These are phyloP conservation scores for Colletotrichum incanum DNA, from an alignment of 2,329 filamentous ascomycete genomes.

Conservation along the genomic window DNA sequence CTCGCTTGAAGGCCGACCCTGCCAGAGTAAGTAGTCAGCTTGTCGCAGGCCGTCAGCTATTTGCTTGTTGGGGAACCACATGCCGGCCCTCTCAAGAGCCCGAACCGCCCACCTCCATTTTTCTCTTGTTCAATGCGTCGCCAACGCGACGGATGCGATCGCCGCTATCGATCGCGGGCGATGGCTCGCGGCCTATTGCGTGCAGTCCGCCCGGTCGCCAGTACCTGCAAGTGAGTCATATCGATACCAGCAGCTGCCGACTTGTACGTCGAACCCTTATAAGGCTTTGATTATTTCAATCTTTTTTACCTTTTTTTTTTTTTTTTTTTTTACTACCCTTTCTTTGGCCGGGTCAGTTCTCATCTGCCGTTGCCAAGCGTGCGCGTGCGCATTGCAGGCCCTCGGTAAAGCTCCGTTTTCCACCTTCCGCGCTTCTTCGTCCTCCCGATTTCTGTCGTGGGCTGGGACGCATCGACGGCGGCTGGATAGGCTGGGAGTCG, in stretches of 20 bases:
- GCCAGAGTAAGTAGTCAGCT: background rate
- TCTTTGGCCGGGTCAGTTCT: background rate
- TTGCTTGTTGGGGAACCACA: slow-evolving; percentile 9
- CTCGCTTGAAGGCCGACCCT: background rate
- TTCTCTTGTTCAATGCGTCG: slow-evolving; percentile 9
- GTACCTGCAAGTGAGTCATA: background rate
- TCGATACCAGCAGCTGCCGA: too few relatives aligned
- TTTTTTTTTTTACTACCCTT: background rate
- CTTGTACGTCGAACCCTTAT: background rate
- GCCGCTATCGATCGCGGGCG: slow-evolving; percentile 2
- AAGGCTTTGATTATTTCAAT: too few relatives aligned
- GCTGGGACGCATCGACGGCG: too few relatives aligned
- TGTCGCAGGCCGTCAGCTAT: background rate
- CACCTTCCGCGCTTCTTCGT: background rate
- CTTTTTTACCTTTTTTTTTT: background rate
- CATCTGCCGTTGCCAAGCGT: slow-evolving; percentile 22
- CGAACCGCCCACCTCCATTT: slow-evolving; percentile 7
- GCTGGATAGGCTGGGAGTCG: background rate
- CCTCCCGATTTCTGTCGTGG: background rate
- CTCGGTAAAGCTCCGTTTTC: background rate
- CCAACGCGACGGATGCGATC: slow-evolving; percentile 16
- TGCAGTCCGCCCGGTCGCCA: background rate
- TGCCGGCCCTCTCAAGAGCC: background rate
- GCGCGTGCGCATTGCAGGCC: slow-evolving; percentile 12
- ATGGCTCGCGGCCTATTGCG: background rate